Evolutionary conservation across 345 rosid genomes (phyloP), one percentile per base, ranked within the genome.

Genomic region (Sonneratia alba): DNA sequence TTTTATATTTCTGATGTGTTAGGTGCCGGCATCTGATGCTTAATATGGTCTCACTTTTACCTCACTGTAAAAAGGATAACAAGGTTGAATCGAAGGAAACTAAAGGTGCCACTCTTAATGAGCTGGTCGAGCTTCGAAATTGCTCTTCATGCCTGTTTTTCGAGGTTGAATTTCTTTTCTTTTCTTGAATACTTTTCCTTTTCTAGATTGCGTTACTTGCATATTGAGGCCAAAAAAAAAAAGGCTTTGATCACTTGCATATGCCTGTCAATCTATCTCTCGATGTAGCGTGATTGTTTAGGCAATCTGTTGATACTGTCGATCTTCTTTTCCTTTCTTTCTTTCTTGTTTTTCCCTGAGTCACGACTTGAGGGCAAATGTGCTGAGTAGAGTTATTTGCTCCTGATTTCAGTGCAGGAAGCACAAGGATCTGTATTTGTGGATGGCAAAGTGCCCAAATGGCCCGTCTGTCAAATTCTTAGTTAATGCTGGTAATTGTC

Each of bases 21-120:
- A 95, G 98, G 92, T 95, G 87, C 73, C 89, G 97, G 80, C 98
- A 92, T 81, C 74, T 95, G 94, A 92, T 95, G 98, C 70, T 95
- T 86, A 92, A 95, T 82, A 74, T 95, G 76, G 93, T 95, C 49
- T 90, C 98, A 13, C 89, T 95, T 72, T 67, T 95, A 72, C 96
- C 99, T 59, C 99, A 92, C 55, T 89, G 97, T 79, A 95, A 95
- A 92, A 90, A 92, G 80, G 96, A 95, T 77, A 95, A 82, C 77
- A 95, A 95, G 76, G 94, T 92, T 5, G 99, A 95, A 71, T 83
- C 98, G 32, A 86, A 73, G 77, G 87, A 91, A 65, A 89, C 84
- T 72, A 92, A 90, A 78, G 97, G 94, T 1, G 83, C 88, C 18
- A 85, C 92, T 1, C 81, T 95, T 77, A 90, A 92, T 76, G 98